These are phyloP conservation scores for Suhomyces prunicola DNA, from an alignment of 805 yeast species.

Conservation along the genomic window DNA sequence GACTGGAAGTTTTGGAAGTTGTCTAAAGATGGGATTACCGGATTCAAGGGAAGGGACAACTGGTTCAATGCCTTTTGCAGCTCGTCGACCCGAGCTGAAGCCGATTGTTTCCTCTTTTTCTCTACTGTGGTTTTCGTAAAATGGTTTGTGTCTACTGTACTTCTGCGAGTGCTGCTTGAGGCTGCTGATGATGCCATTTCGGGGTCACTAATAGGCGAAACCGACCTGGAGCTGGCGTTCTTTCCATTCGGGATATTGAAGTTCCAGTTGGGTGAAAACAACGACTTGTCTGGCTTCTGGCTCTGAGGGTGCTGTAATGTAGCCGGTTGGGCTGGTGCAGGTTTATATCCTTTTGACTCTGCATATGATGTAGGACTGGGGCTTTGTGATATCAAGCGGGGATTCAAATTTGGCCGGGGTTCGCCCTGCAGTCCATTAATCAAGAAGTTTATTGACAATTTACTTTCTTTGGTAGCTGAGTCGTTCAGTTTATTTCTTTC, in stretches of 20 bases:
- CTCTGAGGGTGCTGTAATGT: conserved; percentile 10
- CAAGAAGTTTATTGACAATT: conserved; percentile 20
- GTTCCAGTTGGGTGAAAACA: conserved; percentile 20
- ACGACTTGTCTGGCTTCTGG: conserved; percentile 7
- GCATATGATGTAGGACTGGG: neutral
- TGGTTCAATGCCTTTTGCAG: conserved; percentile 8
- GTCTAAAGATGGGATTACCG: conserved; percentile 31
- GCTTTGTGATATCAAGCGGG: neutral
- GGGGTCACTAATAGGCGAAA: conserved; percentile 7
- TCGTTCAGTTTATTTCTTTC: conserved; percentile 40
- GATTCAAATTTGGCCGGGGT: neutral
- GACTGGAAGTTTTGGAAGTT: conserved; percentile 26
- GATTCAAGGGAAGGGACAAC: conserved; percentile 36
- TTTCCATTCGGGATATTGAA: conserved; percentile 6
- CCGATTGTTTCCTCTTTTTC: conserved; percentile 13
- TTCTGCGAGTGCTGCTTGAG: neutral
- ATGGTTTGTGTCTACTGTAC: neutral
- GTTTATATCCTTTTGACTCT: neutral
- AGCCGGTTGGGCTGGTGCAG: neutral
- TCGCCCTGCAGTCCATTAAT: conserved; percentile 10
- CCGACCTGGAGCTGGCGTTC: conserved; percentile 7
- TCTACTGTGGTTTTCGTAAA: neutral
- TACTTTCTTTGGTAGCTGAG: conserved; percentile 1
- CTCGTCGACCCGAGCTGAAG: conserved; percentile 11
- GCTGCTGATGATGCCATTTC: neutral